Evolutionary conservation across 257 asterid genomes (phyloP).

Genomic region (Oldenlandia corymbosa): DNA sequence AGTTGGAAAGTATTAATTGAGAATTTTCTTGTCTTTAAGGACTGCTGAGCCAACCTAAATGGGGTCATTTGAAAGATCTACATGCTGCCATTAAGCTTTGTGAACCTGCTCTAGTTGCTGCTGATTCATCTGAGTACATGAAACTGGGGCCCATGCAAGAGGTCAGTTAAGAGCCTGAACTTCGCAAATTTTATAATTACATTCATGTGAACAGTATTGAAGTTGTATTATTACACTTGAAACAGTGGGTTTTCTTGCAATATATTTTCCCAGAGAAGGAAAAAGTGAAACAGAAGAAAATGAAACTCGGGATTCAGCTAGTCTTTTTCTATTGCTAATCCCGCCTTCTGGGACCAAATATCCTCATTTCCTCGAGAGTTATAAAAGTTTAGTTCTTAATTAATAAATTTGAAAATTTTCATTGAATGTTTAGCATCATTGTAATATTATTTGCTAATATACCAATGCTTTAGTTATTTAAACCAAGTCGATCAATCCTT

Average conservation of each 20-base stretch:
- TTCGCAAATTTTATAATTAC: neutral
- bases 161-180: conserved; percentile 35
- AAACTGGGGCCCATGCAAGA: conserved; percentile 88
- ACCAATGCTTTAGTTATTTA: neutral
- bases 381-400: neutral
- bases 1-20: neutral
- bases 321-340: too few species aligned
- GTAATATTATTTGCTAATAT: neutral
- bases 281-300: too few species aligned
- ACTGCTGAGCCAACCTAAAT: conserved; percentile 85
- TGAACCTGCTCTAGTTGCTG: conserved; percentile 84
- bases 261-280: neutral
- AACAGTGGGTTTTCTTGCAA: neutral
- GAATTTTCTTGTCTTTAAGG: conserved; percentile 36
- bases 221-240: neutral
- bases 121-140: conserved; percentile 59
- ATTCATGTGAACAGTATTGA: neutral
- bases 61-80: conserved; percentile 90
- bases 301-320: too few species aligned
- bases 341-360: too few species aligned
- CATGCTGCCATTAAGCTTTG: conserved; percentile 92
- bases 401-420: too few species aligned
- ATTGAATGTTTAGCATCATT: too few species aligned
- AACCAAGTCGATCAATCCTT: neutral
- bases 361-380: neutral